phyloP scores from a whole-genome alignment of 768 basidiomycete species.

The Kwoniella sp. region DNA sequence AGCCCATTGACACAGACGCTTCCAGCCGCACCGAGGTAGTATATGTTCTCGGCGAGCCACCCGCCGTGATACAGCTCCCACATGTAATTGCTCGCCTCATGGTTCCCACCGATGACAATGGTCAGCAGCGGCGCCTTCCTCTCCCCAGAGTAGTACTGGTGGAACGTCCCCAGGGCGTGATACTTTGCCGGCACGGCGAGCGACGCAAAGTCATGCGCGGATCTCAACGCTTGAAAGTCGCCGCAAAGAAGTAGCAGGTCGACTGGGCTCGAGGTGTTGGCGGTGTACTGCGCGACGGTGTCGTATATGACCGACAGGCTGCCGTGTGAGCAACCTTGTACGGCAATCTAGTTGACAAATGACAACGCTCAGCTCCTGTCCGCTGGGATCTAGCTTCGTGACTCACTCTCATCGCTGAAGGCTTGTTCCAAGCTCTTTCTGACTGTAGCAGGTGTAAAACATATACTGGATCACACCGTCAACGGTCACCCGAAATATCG shows the following conservation, averaged over 20 bases:
- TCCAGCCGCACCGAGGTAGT: constrained; percentile 88
- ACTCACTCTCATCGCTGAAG: no score
- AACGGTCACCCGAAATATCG: no score
- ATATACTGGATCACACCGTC: no score
- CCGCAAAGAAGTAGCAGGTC: constrained; percentile 89
- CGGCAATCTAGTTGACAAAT: no score
- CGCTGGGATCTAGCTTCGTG: no score
- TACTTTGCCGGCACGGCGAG: constrained; percentile 92
- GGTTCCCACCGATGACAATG: constrained; percentile 93
- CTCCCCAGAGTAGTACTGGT: constrained; percentile 79
- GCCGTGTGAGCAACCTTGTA: constrained; percentile 95
- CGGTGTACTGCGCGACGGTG: constrained; percentile 63
- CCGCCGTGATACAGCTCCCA: constrained; percentile 98
- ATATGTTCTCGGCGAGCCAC: constrained; percentile 95
- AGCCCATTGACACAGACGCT: constrained; percentile 82
- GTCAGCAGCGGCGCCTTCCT: constrained; percentile 80
- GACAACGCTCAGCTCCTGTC: no score
- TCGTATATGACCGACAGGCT: constrained; percentile 62
- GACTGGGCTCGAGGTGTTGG: constrained; percentile 61
- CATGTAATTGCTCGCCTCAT: constrained; percentile 93
- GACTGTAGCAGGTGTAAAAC: no score
- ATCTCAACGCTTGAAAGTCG: constrained; percentile 85
- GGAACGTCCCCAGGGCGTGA: constrained; percentile 73
- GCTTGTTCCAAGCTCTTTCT: no score
- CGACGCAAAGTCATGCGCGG: constrained; percentile 73